A percentile compares a stretch with the other conserved stretches of the same genome.
phyloP scores from a whole-genome alignment of 805 yeast species.

The Lachancea lanzarotensis region DNA sequence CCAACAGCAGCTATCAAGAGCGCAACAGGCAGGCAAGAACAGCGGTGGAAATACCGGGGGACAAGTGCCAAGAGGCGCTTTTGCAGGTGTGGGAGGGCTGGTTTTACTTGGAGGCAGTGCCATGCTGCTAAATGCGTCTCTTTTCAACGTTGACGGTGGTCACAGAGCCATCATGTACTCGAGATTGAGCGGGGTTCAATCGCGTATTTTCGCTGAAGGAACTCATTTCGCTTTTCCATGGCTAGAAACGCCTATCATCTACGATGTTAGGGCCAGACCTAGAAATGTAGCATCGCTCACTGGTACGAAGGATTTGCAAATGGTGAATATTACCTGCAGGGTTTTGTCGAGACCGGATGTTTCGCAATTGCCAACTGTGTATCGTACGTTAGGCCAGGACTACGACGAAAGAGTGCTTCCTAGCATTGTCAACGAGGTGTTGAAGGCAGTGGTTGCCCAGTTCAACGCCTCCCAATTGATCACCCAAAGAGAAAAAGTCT shows the following conservation, averaged over 20 bases:
- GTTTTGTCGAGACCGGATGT: slow-evolving; percentile 88
- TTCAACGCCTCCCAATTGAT: slow-evolving; percentile 97
- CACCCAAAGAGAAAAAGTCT: slow-evolving; percentile 97
- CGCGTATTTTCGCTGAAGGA: slow-evolving; percentile 83
- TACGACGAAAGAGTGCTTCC: slow-evolving; percentile 97
- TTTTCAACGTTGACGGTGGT: slow-evolving; percentile 95
- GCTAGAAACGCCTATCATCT: slow-evolving; percentile 86
- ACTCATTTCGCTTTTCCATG: slow-evolving; percentile 93
- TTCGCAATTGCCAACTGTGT: slow-evolving; percentile 70
- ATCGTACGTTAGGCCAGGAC: slow-evolving; percentile 87
- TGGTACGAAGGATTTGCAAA: slow-evolving; percentile 96
- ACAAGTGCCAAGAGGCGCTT: slow-evolving; percentile 43
- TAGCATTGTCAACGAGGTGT: slow-evolving; percentile 94
- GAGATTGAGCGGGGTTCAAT: slow-evolving; percentile 76
- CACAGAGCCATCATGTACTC: slow-evolving; percentile 95
- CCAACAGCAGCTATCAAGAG: slow-evolving; percentile 41
- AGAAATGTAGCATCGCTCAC: slow-evolving; percentile 93
- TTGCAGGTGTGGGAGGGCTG: slow-evolving; percentile 60
- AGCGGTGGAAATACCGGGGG: slow-evolving; percentile 19
- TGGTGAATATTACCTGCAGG: slow-evolving; percentile 99
- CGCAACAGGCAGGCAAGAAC: slow-evolving; percentile 34
- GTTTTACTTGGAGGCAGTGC: slow-evolving; percentile 54
- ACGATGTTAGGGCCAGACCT: slow-evolving; percentile 96
- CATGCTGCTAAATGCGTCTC: slow-evolving; percentile 45
- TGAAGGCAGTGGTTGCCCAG: slow-evolving; percentile 95